Percentiles rank a stretch among this genome's conserved stretches.
Conservation (phyloP, 768 basidiomycete species). For the Suillus hirtellus region DNA sequence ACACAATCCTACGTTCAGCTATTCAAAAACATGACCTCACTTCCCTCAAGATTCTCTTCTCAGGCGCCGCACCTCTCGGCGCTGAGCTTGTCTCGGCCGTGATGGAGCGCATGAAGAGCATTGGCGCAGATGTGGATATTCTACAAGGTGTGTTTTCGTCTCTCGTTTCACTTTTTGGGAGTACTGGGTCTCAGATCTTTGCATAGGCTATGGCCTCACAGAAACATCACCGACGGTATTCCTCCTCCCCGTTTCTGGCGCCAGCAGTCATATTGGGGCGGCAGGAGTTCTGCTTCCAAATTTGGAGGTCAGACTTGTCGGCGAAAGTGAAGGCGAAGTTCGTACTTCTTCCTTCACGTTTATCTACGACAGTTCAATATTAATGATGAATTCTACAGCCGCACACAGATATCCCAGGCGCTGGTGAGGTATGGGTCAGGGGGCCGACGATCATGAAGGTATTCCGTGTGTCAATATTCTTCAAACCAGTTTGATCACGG, state of each 20-base stretch:
- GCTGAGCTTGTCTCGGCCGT: conserved; percentile 58
- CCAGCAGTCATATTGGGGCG: conserved; percentile 55
- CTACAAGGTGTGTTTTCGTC: conserved; percentile 47
- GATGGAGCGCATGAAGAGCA: conserved; percentile 37
- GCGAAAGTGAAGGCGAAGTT: conserved; percentile 55
- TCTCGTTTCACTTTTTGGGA: neutral
- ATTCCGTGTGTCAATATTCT: neutral
- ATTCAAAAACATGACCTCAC: conserved; percentile 68
- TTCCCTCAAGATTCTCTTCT: conserved; percentile 56
- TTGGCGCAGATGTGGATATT: conserved; percentile 43
- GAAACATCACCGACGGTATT: conserved; percentile 79
- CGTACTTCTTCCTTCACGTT: conserved; percentile 5
- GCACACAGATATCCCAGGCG: conserved; percentile 36
- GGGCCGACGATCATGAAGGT: conserved; percentile 84
- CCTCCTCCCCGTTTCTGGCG: conserved; percentile 46
- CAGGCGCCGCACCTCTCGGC: conserved; percentile 82
- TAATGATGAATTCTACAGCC: conserved; percentile 16
- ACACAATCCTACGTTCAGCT: conserved; percentile 35
- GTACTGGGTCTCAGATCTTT: conserved; percentile 2
- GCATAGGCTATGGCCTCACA: conserved; percentile 71
- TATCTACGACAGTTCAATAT: neutral
- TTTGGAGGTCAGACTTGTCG: conserved; percentile 72
- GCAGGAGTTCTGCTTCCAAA: conserved; percentile 74
- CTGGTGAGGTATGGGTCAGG: conserved; percentile 82
- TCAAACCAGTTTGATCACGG: neutral